These are phyloP conservation scores for Pseudogymnoascus sp. DNA, from an alignment of 2,329 filamentous ascomycete species.

Conservation along the genomic window DNA sequence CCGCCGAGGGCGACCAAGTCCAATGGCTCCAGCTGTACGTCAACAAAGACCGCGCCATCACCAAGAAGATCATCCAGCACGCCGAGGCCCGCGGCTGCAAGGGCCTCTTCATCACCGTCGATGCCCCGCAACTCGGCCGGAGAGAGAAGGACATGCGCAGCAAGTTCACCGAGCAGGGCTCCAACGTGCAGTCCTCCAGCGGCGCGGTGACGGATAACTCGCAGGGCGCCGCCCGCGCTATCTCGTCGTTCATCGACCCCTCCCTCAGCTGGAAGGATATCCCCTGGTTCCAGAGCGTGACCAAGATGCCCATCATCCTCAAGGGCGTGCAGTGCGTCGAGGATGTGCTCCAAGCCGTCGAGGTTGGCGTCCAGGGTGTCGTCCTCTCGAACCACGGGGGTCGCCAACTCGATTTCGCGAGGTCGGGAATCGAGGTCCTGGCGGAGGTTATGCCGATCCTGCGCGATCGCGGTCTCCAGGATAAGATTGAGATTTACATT, in stretches of 20 bases:
- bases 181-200: conserved; percentile 64
- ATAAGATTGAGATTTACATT: conserved; percentile 78
- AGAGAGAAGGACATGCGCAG: conserved; percentile 96
- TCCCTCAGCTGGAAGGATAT: conserved; percentile 90
- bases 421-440: conserved; percentile 81
- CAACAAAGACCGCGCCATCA: conserved; percentile 91
- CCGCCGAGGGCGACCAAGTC: conserved; percentile 67
- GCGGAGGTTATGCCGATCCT: conserved; percentile 90
- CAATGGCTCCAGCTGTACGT: conserved; percentile 96
- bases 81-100: conserved; percentile 89
- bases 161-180: conserved; percentile 80
- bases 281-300: conserved; percentile 85
- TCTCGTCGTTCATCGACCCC: conserved; percentile 95
- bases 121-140: conserved; percentile 89
- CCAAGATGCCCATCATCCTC: conserved; percentile 88
- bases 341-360: conserved; percentile 82
- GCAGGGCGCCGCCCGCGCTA: conserved; percentile 89
- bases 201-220: conserved; percentile 72
- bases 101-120: conserved; percentile 95
- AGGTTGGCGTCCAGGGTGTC: conserved; percentile 76
- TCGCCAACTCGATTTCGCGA: conserved; percentile 85
- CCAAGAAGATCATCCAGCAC: conserved; percentile 81
- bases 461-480: conserved; percentile 62
- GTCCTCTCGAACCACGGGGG: conserved; percentile 96
- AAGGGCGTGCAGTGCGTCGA: conserved; percentile 97